These are phyloP conservation scores for Cardamine occulta DNA, from an alignment of 345 rosid species.

Conservation along the genomic window DNA sequence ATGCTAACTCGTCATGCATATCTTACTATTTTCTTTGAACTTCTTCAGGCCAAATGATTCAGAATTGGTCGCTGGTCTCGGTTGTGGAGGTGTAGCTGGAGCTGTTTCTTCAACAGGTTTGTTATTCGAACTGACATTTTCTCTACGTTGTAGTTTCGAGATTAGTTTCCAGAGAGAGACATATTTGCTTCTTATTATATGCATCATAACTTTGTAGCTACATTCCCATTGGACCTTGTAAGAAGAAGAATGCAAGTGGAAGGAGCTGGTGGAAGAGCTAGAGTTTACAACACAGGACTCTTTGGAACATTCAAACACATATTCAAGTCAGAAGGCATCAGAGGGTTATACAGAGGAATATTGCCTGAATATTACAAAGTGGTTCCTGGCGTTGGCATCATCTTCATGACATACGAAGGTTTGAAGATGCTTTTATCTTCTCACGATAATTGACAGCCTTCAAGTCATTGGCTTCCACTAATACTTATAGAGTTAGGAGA, in stretches of 20 bases:
- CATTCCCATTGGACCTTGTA: constrained; percentile 95
- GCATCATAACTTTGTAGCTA: constrained; percentile 51
- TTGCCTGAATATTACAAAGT: constrained; percentile 97
- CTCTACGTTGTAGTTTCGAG: constrained; percentile 5
- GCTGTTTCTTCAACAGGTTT: constrained; percentile 90
- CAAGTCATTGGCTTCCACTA: constrained; percentile 19
- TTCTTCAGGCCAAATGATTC: constrained; percentile 75
- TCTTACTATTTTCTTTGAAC: constrained; percentile 18
- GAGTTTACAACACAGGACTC: constrained; percentile 76
- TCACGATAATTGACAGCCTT: constrained; percentile 11
- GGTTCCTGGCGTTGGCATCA: constrained; percentile 89
- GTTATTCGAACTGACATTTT: constrained; percentile 14
- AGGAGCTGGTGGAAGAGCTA: constrained; percentile 93
- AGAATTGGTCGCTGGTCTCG: constrained; percentile 59
- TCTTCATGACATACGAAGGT: constrained; percentile 87
- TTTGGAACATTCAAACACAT: constrained; percentile 76
- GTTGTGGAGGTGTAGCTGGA: constrained; percentile 95
- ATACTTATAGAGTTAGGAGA: constrained; percentile 27
- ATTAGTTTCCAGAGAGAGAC: neutral
- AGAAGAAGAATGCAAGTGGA: constrained; percentile 95
- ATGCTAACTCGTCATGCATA: neutral
- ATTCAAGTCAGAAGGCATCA: constrained; percentile 73
- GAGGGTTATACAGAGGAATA: constrained; percentile 92
- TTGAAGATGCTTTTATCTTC: constrained; percentile 61
- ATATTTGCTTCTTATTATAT: neutral